Evolutionary conservation across 768 basidiomycete genomes (phyloP).

Genomic region (Suillus discolor): DNA sequence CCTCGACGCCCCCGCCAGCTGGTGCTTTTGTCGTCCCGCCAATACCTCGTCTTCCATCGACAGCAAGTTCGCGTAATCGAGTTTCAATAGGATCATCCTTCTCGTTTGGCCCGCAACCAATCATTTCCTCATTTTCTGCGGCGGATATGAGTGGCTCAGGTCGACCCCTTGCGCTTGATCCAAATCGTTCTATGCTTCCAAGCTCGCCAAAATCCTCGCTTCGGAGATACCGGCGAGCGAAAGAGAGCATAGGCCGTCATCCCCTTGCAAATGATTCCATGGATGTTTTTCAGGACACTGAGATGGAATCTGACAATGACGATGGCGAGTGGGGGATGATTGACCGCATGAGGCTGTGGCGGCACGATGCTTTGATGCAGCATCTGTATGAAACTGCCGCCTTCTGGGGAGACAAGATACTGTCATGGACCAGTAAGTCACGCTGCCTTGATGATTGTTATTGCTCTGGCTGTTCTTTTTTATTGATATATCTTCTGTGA

Average conservation of each 20-base stretch:
- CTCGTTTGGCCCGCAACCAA: conserved; percentile 79
- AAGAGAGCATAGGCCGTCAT: conserved; percentile 58
- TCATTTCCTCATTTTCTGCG: conserved; percentile 71
- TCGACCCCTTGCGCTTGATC: conserved; percentile 67
- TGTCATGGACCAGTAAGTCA: conserved; percentile 90
- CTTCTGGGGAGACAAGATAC: conserved; percentile 98
- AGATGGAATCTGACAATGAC: conserved; percentile 60
- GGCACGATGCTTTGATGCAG: conserved; percentile 98
- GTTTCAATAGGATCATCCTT: conserved; percentile 79
- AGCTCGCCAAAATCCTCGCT: conserved; percentile 76
- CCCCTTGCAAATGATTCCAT: conserved; percentile 77
- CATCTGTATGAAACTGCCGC: conserved; percentile 96
- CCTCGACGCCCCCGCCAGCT: conserved; percentile 53
- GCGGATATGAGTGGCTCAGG: conserved; percentile 62
- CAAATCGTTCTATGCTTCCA: conserved; percentile 76
- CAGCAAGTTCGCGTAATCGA: conserved; percentile 58
- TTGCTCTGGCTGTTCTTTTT: conserved; percentile 2
- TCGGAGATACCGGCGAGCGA: conserved; percentile 54
- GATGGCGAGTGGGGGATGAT: conserved; percentile 83
- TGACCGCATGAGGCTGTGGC: conserved; percentile 94
- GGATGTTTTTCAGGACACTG: conserved; percentile 75
- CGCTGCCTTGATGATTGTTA: conserved; percentile 20
- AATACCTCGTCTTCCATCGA: conserved; percentile 55
- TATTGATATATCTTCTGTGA: conserved; percentile 6
- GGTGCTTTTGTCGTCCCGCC: conserved; percentile 44